Evolutionary conservation across 2,329 filamentous ascomycete genomes (phyloP).

Genomic region (Fusarium begoniae): DNA sequence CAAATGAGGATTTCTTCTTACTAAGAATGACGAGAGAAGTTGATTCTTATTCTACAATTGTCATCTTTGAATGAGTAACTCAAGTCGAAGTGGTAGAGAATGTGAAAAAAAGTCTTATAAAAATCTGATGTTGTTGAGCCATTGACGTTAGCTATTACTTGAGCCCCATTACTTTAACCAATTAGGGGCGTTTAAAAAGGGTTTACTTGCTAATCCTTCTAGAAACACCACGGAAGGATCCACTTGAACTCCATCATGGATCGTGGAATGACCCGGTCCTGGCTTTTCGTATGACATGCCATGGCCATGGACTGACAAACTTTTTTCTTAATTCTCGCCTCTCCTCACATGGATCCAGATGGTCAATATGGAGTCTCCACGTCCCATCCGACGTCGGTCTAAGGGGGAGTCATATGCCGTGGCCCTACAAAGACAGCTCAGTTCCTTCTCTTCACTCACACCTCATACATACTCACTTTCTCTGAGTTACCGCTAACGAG

Average conservation of each 20-base stretch:
- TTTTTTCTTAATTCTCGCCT: slow-evolving; percentile 26
- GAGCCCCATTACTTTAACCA: slow-evolving; percentile 3
- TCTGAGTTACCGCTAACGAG: neutral
- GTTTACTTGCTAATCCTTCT: slow-evolving; percentile 16
- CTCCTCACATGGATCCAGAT: slow-evolving; percentile 8
- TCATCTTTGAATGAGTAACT: neutral
- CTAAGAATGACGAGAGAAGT: neutral
- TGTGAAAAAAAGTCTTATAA: neutral
- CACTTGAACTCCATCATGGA: slow-evolving; percentile 27
- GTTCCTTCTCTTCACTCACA: slow-evolving; percentile 2
- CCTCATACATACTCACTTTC: neutral
- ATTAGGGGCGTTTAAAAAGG: neutral
- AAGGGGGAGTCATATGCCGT: slow-evolving; percentile 14
- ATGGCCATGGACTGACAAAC: slow-evolving; percentile 31
- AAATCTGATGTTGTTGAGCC: neutral
- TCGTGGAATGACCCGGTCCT: slow-evolving; percentile 16
- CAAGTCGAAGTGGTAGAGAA: neutral
- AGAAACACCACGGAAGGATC: slow-evolving; percentile 20
- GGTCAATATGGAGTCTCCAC: neutral
- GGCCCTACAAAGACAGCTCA: slow-evolving; percentile 26
- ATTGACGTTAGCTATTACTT: neutral
- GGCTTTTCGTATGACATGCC: slow-evolving; percentile 22
- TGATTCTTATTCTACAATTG: neutral
- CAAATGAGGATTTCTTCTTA: neutral
- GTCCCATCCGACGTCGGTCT: slow-evolving; percentile 28